A percentile compares a stretch with the other conserved stretches of the same genome.
phyloP scores from a whole-genome alignment of 2,329 filamentous ascomycete genomes.

The Microascus cirrosus region DNA sequence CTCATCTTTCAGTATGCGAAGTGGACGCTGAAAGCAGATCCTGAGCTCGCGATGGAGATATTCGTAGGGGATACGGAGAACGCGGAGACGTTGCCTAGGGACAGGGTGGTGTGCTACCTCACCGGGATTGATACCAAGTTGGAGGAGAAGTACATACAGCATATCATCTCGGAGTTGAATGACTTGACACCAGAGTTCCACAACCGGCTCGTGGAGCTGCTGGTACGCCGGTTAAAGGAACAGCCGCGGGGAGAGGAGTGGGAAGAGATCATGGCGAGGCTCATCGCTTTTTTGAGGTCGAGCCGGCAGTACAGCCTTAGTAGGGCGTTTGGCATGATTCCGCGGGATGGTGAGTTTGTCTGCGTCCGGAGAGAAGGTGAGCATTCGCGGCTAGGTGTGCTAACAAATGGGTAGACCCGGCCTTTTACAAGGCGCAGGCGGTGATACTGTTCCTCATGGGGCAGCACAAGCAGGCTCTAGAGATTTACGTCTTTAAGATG shows the following conservation, averaged over 20 bases:
- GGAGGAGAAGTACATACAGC: constrained; percentile 76
- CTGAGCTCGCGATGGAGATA: constrained; percentile 76
- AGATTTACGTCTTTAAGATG: constrained; percentile 95
- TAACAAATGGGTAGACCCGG: constrained; percentile 46
- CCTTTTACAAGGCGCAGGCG: constrained; percentile 82
- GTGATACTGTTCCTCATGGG: constrained; percentile 92
- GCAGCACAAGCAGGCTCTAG: constrained; percentile 87
- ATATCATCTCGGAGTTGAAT: constrained; percentile 78
- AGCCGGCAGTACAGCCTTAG: constrained; percentile 74
- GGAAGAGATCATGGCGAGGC: constrained; percentile 48
- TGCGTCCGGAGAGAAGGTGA: background rate
- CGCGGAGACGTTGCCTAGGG: constrained; percentile 75
- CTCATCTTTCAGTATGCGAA: constrained; percentile 83
- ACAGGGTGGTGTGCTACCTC: constrained; percentile 65
- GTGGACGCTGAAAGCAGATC: constrained; percentile 69
- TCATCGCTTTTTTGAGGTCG: constrained; percentile 64
- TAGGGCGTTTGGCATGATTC: constrained; percentile 66
- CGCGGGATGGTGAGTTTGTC: constrained; percentile 58
- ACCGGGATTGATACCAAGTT: constrained; percentile 56
- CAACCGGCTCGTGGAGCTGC: constrained; percentile 65
- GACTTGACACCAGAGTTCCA: constrained; percentile 82
- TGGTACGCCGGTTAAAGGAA: constrained; percentile 44
- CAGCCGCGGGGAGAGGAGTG: constrained; percentile 35
- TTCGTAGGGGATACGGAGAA: constrained; percentile 93
- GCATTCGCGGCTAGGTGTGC: background rate